These are phyloP conservation scores for Camellia lanceoleosa DNA, from an alignment of 148 eudicot species.

Conservation along the genomic window DNA sequence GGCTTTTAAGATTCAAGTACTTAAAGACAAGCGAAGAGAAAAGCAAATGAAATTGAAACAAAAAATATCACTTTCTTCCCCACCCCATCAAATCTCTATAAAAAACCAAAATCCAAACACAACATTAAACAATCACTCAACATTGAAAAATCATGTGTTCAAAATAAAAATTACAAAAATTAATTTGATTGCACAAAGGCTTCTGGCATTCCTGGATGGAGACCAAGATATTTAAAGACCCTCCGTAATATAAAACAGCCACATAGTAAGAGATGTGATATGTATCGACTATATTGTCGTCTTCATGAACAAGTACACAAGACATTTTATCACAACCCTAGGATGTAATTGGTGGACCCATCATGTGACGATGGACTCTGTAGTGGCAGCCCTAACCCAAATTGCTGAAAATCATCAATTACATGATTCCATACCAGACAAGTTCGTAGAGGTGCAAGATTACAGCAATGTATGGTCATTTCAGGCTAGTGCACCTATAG, in stretches of 20 bases:
- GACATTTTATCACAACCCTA: not conserved
- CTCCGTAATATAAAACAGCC: not conserved
- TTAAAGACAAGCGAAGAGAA: too few species aligned
- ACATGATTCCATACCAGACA: not conserved
- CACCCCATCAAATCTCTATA: too few species aligned
- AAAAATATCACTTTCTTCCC: too few species aligned
- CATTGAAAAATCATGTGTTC: too few species aligned
- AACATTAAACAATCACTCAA: too few species aligned
- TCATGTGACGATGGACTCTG: not conserved
- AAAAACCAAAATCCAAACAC: too few species aligned
- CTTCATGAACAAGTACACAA: not conserved
- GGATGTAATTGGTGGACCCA: too few species aligned
- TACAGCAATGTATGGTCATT: too few species aligned
- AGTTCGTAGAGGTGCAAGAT: not conserved
- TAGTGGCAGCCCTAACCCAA: not conserved
- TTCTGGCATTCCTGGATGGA: not conserved
- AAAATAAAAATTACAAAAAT: not conserved
- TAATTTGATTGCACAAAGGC: not conserved
- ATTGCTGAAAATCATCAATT: not conserved
- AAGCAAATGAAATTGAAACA: too few species aligned
- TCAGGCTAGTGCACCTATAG: too few species aligned
- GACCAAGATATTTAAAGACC: not conserved
- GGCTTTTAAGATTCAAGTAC: not conserved
- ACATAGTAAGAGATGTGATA: not conserved
- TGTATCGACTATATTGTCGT: not conserved